phyloP scores from a whole-genome alignment of 768 basidiomycete genomes.

The Hortiboletus campestris region DNA sequence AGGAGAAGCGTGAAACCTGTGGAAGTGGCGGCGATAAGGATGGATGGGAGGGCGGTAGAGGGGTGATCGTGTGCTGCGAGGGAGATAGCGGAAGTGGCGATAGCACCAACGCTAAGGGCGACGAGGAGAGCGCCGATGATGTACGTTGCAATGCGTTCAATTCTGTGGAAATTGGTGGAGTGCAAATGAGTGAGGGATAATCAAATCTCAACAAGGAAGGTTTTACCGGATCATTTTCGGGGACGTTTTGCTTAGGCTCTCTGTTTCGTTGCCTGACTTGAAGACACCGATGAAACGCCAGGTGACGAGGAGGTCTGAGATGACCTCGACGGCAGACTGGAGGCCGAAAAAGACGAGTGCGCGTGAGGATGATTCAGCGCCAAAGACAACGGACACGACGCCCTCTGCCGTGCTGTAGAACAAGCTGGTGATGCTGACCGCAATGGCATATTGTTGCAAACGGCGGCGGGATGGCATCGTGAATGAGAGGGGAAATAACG shows the following conservation, averaged over 20 bases:
- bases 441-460: conserved; percentile 38
- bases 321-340: conserved; percentile 47
- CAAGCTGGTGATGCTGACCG: conserved; percentile 41
- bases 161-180: conserved; percentile 18
- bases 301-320: conserved; percentile 42
- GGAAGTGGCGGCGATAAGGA: conserved; percentile 43
- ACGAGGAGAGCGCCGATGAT: conserved; percentile 39
- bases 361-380: conserved; percentile 42
- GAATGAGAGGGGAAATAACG: neutral
- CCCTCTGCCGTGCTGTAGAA: conserved; percentile 42
- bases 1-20: conserved; percentile 40
- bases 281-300: conserved; percentile 42
- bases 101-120: conserved; percentile 37
- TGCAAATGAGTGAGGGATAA: neutral
- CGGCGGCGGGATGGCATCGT: conserved; percentile 19
- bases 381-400: conserved; percentile 42
- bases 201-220: neutral
- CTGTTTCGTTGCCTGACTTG: conserved; percentile 34
- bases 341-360: conserved; percentile 50
- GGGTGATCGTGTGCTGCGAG: conserved; percentile 39
- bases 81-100: conserved; percentile 34
- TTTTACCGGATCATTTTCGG: conserved; percentile 15
- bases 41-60: conserved; percentile 37
- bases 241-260: neutral
- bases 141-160: conserved; percentile 37